Evolutionary conservation across 345 rosid species (phyloP), one percentile per base, ranked within the genome.

Genomic region (Populus deltoides): DNA sequence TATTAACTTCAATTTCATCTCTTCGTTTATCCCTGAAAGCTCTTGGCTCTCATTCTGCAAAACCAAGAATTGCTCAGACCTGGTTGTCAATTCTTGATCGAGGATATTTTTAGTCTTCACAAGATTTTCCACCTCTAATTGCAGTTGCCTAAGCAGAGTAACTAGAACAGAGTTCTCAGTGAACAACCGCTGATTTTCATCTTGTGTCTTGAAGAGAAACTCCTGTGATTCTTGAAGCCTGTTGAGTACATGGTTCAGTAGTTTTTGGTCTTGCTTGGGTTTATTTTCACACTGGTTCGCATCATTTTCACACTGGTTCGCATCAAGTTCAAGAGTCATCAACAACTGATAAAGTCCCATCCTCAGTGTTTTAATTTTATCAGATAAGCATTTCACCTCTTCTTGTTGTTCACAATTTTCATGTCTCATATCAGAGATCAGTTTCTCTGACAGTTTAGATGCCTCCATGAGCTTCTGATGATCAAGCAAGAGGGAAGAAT

Each of bases 101-200:
- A 92, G 85, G 57, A 51, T 67, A 78, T 70, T 82, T 81, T 85
- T 91, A 82, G 84, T 87, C 53, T 84, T 39, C 75, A 83, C 87
- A 72, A 91, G 86, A 83, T 79, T 79, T n/a, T 80, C 82, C 63
- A 88, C 88, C 82, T 94, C 97, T 77, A 79, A 81, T 77, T 89
- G 89, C 76, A 87, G 87, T 85, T 89, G 89, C 85, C 81, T 82
- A 79, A 97, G 85, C 79, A 90, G 81, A 41, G 90, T 86, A 81
- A 83, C 79, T 74, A 94, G 89, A 79, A 92, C 87, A 17, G 87
- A 80, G 49, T 90, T 91, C 83, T 92, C 94, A 70, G 89, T 83
- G 65, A 72, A 78, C 43, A 81, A 76, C 75, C 63, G 81, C 53
- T 90, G 96, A 79, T 90, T 89, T 81, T 93, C 91, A 77, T 87